These are phyloP conservation scores for Irpex sp. DNA, from an alignment of 1,284 basidiomycete genomes.

Conservation along the genomic window DNA sequence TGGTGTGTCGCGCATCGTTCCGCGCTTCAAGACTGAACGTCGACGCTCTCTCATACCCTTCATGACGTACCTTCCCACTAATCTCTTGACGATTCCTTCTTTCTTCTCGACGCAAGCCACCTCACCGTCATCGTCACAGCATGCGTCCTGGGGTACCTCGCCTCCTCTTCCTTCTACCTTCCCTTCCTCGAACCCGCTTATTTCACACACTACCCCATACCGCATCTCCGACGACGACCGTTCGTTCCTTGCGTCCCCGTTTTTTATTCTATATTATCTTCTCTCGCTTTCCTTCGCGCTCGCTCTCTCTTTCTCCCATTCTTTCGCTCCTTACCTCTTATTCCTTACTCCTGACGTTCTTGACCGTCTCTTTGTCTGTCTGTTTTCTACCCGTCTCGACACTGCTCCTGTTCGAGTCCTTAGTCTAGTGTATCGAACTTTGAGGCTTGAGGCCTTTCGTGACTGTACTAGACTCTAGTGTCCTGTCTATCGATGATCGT, in stretches of 20 bases:
- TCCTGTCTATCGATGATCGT: too few relatives aligned
- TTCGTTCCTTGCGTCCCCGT: neutral
- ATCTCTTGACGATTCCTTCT: neutral
- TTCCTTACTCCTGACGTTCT: too few relatives aligned
- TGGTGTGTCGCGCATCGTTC: too few relatives aligned
- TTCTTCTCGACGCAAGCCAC: neutral
- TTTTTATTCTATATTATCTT: neutral
- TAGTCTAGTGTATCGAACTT: too few relatives aligned
- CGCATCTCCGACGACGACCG: neutral
- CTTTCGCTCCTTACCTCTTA: too few relatives aligned
- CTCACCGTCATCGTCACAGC: neutral
- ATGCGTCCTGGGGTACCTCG: neutral
- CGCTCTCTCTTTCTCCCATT: too few relatives aligned
- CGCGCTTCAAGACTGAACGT: neutral
- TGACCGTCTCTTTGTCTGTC: too few relatives aligned
- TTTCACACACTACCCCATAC: neutral
- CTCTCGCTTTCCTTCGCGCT: too few relatives aligned
- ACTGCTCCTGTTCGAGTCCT: too few relatives aligned
- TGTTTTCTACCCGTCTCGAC: too few relatives aligned
- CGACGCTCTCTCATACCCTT: neutral
- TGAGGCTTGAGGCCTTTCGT: too few relatives aligned
- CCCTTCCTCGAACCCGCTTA: neutral
- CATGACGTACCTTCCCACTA: neutral
- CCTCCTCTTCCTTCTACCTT: neutral
- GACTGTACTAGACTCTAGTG: too few relatives aligned